Evolutionary conservation across 1,284 basidiomycete species (phyloP).

Genomic region (Spongispora temasekensis): DNA sequence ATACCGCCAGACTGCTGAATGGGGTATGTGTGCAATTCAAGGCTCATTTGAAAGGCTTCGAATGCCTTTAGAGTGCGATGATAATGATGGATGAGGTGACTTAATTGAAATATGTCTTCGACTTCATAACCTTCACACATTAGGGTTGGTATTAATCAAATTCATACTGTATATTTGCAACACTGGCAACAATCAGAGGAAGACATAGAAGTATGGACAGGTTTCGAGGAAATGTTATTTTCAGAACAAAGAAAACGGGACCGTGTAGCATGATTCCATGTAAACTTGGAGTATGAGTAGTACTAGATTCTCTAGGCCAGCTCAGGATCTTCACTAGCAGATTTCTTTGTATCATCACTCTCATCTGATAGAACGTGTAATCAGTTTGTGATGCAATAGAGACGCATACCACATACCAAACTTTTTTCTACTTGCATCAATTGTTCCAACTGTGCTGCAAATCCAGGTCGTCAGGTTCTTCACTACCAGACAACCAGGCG

Average conservation of each 20-base stretch:
- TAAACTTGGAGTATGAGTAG: background rate
- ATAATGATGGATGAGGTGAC: constrained; percentile 24
- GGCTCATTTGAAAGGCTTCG: constrained; percentile 44
- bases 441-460: no score
- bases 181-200: constrained; percentile 28
- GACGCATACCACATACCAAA: background rate
- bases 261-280: background rate
- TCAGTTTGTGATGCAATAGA: no score
- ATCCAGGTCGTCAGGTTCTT: no score
- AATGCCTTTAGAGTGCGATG: constrained; percentile 37
- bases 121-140: constrained; percentile 36
- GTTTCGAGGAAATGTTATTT: background rate
- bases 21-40: constrained; percentile 46
- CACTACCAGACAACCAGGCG: constrained; percentile 1
- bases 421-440: no score
- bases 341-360: no score
- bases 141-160: constrained; percentile 42
- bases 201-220: background rate
- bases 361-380: no score
- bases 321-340: no score
- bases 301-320: no score
- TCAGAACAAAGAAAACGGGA: background rate
- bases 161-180: constrained; percentile 39
- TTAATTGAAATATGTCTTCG: constrained; percentile 36
- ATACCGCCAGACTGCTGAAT: constrained; percentile 46